A percentile compares a stretch with the other conserved stretches of the same genome.
Evolutionary conservation across 2,329 filamentous ascomycete species (phyloP).

Genomic region (Talaromyces amestolkiae): DNA sequence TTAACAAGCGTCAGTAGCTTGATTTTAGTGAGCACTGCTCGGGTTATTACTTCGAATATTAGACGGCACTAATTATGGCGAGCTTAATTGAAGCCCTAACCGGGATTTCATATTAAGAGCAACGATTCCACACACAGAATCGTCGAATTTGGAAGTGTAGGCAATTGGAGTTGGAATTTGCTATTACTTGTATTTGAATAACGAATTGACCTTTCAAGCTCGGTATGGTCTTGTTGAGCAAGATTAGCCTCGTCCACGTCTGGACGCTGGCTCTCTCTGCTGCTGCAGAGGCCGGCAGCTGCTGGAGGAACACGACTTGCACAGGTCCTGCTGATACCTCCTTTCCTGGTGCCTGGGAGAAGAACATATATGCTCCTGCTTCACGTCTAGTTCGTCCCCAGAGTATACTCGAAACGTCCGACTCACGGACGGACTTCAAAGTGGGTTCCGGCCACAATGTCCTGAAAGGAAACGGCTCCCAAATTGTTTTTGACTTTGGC

Average conservation of each 20-base stretch:
- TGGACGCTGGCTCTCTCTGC: slow-evolving; percentile 22
- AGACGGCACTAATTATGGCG: neutral
- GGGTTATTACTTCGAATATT: neutral
- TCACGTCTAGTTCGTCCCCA: slow-evolving; percentile 52
- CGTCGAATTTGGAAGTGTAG: neutral
- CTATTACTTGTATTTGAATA: neutral
- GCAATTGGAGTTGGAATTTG: neutral
- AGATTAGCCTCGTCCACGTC: slow-evolving; percentile 4
- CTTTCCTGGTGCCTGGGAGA: slow-evolving; percentile 59
- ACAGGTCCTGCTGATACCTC: slow-evolving; percentile 49
- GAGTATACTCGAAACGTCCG: slow-evolving; percentile 41
- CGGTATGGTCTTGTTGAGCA: slow-evolving; percentile 10
- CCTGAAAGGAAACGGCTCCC: slow-evolving; percentile 50
- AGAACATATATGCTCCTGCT: slow-evolving; percentile 56
- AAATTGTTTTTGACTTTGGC: slow-evolving; percentile 60
- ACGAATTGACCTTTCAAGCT: neutral
- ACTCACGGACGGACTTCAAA: slow-evolving; percentile 28
- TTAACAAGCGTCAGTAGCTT: slow-evolving; percentile 1
- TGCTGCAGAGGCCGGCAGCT: slow-evolving; percentile 31
- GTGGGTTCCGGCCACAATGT: slow-evolving; percentile 30
- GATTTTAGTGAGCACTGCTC: neutral
- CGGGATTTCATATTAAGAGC: neutral
- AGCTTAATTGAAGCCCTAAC: neutral
- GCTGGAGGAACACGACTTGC: slow-evolving; percentile 58
- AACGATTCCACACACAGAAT: neutral